A percentile compares a stretch with the other conserved stretches of the same genome.
Evolutionary conservation across 1,284 basidiomycete species (phyloP).

Genomic region (Peniophora sp.): DNA sequence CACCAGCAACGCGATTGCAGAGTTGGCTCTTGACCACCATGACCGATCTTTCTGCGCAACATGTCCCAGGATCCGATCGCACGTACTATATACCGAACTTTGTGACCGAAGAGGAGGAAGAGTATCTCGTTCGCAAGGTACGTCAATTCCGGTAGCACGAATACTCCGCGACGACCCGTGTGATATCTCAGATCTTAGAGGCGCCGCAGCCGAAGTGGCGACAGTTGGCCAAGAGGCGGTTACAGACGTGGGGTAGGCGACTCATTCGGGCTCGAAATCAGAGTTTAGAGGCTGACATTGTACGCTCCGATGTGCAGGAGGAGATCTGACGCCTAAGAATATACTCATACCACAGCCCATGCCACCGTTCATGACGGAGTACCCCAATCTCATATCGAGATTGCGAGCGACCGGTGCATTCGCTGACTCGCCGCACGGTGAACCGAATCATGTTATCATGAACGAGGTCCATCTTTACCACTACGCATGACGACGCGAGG

Average conservation of each 20-base stretch:
- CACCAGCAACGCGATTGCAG: no score
- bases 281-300: constrained; percentile 4
- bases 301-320: constrained; percentile 34
- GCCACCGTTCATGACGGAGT: constrained; percentile 54
- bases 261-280: neutral
- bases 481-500: neutral
- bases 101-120: constrained; percentile 73
- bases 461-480: constrained; percentile 52
- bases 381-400: constrained; percentile 68
- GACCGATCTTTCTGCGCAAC: constrained; percentile 22
- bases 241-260: constrained; percentile 70
- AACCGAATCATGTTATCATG: constrained; percentile 82
- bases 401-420: constrained; percentile 60
- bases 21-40: no score
- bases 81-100: constrained; percentile 76
- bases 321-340: constrained; percentile 56
- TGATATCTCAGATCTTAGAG: constrained; percentile 50
- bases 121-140: constrained; percentile 71
- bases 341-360: constrained; percentile 54
- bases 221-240: constrained; percentile 61
- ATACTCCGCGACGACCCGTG: neutral
- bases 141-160: neutral
- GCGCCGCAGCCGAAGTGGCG: constrained; percentile 84
- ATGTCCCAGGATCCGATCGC: constrained; percentile 29
- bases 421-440: constrained; percentile 46